Conservation (phyloP, 805 yeast species). For the Candida schatavii region DNA sequence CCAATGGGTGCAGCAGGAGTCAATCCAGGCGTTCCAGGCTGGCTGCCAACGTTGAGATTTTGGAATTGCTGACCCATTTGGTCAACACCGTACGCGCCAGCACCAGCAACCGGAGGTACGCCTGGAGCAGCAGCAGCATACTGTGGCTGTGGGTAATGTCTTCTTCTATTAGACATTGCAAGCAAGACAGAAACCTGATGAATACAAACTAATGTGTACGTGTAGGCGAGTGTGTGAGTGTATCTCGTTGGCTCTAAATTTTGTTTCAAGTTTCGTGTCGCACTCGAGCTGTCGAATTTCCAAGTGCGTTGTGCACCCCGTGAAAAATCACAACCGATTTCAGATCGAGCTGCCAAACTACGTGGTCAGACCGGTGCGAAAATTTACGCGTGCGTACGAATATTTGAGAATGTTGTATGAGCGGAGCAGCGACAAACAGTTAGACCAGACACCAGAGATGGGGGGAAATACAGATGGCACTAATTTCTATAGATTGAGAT, state of each 20-base stretch:
- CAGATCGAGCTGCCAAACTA: neutral
- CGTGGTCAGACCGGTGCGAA: conserved; percentile 5
- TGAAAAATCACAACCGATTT: neutral
- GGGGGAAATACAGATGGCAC: too few species aligned
- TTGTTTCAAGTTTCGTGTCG: neutral
- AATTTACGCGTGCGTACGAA: conserved; percentile 2
- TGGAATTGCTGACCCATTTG: conserved; percentile 34
- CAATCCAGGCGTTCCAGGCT: conserved; percentile 1
- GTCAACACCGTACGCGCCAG: conserved; percentile 24
- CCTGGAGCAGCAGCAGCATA: conserved; percentile 27
- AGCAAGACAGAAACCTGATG: neutral
- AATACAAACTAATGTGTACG: neutral
- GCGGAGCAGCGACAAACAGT: neutral
- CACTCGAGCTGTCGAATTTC: conserved; percentile 1
- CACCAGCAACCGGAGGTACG: conserved; percentile 7
- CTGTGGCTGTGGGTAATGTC: conserved; percentile 49
- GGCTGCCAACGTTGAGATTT: conserved; percentile 26
- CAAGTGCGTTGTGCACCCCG: neutral
- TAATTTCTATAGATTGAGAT: too few species aligned
- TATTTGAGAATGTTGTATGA: neutral
- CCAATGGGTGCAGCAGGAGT: conserved; percentile 6
- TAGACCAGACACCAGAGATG: too few species aligned
- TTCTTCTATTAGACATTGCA: conserved; percentile 40
- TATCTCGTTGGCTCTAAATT: neutral
- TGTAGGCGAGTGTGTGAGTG: neutral